Base-by-base conservation (phyloP, 129 eudicot species). In the Artemisia annua region DNA sequence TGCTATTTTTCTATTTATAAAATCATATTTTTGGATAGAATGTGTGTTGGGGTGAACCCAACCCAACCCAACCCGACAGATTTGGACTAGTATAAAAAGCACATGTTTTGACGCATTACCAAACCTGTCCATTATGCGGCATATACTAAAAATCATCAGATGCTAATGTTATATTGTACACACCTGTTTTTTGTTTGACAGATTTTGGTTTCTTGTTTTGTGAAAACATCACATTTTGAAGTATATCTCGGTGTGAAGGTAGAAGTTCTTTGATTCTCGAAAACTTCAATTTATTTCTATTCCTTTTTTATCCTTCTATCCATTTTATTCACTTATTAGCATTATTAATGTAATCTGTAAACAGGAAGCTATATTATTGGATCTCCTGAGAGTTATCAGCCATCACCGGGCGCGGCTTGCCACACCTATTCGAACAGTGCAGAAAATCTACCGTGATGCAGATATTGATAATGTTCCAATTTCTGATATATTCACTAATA, bases 401-500 rank as follows among this genome's bases (percentile, higher is more conserved):
- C 96, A 89, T 72, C 96, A 89, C 49, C 85, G 87, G 17, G 92
- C 92, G 48, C 88, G 90, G 64, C 92, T 89, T 53, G 96, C 96
- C 51, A 89, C 96, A 14, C 96, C 96, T 65, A 85, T 89, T 17
- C 92, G 96, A 32, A 87, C 92, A 0, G 77, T 87, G 49, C 86
- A 85, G 75, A 87, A 71, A 81, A 70, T 77, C 83, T 86, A 87
- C 63, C 69, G 85, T 2, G 88, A 87, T 63, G 80, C 90, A 0
- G 90, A 89, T 50, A 80, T 75, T 7, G 91, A 89, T 19, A 65
- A 78, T 39, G 63, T 80, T 59, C 87, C 91, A 48, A 70, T 80
- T 69, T 73, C 87, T 22, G 89, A 84, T 49, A 57, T 84, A 58
- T 86, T 72, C 78, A 64, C 82, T 70, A 77, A 80, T 30, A 48